These are phyloP conservation scores for Aspergillus quadrilineatus DNA, from an alignment of 2,329 filamentous ascomycete genomes.

Conservation along the genomic window DNA sequence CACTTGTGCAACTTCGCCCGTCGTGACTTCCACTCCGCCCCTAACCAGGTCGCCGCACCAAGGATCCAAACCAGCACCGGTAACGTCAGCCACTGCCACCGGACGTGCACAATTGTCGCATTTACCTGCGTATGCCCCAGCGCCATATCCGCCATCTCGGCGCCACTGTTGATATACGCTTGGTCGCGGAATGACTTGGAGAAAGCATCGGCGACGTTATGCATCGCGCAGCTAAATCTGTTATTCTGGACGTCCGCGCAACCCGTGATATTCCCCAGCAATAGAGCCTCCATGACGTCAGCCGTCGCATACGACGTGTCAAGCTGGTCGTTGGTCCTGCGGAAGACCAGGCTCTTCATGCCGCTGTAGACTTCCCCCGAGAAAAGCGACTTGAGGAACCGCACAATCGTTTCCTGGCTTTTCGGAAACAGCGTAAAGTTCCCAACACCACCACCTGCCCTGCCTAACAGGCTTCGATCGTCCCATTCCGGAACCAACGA, in stretches of 20 bases:
- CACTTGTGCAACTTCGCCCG: not conserved
- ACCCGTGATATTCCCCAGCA: not conserved
- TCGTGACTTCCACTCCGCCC: conserved; percentile 11
- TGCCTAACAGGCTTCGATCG: too few relatives aligned
- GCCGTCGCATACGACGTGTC: not conserved
- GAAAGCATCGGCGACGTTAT: conserved; percentile 13
- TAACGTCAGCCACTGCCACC: conserved; percentile 17
- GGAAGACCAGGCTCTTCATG: too few relatives aligned
- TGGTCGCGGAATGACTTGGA: conserved; percentile 9
- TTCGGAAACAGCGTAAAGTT: too few relatives aligned
- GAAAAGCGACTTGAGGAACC: not conserved
- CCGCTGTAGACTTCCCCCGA: not conserved
- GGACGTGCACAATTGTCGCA: conserved; percentile 5
- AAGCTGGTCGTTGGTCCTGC: not conserved
- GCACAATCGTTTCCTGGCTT: not conserved
- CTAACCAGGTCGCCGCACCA: conserved; percentile 3
- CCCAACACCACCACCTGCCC: too few relatives aligned
- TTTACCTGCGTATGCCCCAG: not conserved
- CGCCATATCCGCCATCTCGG: not conserved
- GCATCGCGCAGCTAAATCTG: conserved; percentile 10
- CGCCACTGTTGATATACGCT: not conserved
- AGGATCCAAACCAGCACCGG: conserved; percentile 17
- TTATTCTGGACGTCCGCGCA: not conserved
- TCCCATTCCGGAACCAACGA: too few relatives aligned
- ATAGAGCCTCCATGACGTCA: not conserved